Percentiles rank a stretch among this genome's conserved stretches.
Evolutionary conservation across 73 alveolate genomes (phyloP).

Genomic region (Uronychia setigera): DNA sequence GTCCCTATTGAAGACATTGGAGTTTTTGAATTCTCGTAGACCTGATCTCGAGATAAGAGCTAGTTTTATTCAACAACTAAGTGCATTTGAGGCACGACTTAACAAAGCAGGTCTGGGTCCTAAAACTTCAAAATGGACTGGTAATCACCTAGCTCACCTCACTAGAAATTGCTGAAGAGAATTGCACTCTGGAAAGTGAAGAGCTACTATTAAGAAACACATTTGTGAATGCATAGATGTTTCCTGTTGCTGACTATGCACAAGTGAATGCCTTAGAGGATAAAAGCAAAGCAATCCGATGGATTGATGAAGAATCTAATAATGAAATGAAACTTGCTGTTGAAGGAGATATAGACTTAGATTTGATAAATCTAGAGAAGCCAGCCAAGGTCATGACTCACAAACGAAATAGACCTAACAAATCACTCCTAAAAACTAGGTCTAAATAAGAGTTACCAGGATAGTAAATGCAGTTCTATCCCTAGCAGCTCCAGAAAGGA

Average conservation of each 20-base stretch:
- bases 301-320: slow-evolving; percentile 27
- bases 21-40: slow-evolving; percentile 87
- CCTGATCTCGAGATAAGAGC: slow-evolving; percentile 89
- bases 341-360: slow-evolving; percentile 42
- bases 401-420: not conserved
- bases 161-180: slow-evolving; percentile 24
- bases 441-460: not conserved
- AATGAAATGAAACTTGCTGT: slow-evolving; percentile 7
- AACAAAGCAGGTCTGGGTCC: slow-evolving; percentile 13
- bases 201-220: slow-evolving; percentile 60
- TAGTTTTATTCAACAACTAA: slow-evolving; percentile 13
- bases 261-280: slow-evolving; percentile 1
- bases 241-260: slow-evolving; percentile 79
- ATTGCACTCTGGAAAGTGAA: slow-evolving; percentile 37
- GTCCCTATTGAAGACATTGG: slow-evolving; percentile 91
- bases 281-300: slow-evolving; percentile 21
- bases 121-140: slow-evolving; percentile 31
- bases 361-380: slow-evolving; percentile 31
- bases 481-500: not conserved
- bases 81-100: slow-evolving; percentile 20
- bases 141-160: not conserved
- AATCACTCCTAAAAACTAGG: slow-evolving; percentile 5
- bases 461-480: not conserved
- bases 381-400: slow-evolving; percentile 13
- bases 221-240: slow-evolving; percentile 69